Evolutionary conservation across 495 filamentous ascomycete genomes (phyloP).

Genomic region (Hypomontagnella monticulosa): DNA sequence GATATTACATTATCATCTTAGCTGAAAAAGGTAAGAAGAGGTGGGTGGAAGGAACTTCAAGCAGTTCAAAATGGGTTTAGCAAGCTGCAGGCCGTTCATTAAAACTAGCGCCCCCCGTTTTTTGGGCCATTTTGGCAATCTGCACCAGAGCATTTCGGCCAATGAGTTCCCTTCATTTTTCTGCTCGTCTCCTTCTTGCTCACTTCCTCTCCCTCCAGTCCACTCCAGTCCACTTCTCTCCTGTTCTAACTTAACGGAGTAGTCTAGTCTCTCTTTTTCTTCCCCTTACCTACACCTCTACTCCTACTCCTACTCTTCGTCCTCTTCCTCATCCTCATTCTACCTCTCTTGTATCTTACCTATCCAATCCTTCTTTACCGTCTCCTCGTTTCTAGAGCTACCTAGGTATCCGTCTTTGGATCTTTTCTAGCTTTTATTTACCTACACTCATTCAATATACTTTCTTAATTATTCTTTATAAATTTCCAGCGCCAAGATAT

Average conservation of each 20-base stretch:
- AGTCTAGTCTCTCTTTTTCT: too few species aligned
- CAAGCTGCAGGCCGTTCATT: constrained; percentile 39
- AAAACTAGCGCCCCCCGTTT: constrained; percentile 45
- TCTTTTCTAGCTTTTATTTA: constrained; percentile 48
- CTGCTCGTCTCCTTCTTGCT: constrained; percentile 44
- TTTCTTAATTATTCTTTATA: constrained; percentile 51
- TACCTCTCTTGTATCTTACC: constrained; percentile 49
- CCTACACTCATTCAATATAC: constrained; percentile 49
- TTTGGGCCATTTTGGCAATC: constrained; percentile 46
- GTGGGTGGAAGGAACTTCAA: constrained; percentile 8
- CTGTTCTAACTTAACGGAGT: too few species aligned
- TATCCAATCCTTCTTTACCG: constrained; percentile 43
- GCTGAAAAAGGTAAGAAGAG: constrained; percentile 5
- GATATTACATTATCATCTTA: neutral
- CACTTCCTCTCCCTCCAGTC: constrained; percentile 37
- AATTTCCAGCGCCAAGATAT: constrained; percentile 33
- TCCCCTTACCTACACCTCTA: constrained; percentile 36
- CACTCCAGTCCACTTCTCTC: constrained; percentile 36
- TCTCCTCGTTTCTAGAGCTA: constrained; percentile 37
- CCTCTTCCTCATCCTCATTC: constrained; percentile 44
- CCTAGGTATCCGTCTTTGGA: constrained; percentile 33
- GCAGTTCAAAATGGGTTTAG: constrained; percentile 40
- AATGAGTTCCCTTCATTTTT: constrained; percentile 45
- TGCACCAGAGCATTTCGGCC: constrained; percentile 43
- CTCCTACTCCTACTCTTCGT: constrained; percentile 45